These are phyloP conservation scores for Linnemannia exigua DNA, from an alignment of 192 early-diverging fungal genomes.

Conservation along the genomic window DNA sequence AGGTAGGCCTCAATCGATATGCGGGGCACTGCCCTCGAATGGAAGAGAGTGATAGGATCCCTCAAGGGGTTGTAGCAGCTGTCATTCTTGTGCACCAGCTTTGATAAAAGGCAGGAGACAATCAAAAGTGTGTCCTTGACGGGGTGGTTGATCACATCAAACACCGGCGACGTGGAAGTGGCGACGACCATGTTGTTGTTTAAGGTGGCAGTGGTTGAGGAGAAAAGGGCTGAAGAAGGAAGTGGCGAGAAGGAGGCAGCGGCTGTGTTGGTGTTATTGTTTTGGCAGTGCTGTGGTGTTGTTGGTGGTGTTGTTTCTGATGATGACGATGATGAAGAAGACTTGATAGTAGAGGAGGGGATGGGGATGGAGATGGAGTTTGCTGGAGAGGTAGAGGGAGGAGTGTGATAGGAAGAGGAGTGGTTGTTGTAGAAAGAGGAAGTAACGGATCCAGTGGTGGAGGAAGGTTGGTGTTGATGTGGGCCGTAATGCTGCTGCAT, in stretches of 20 bases:
- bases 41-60: conserved; percentile 72
- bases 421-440: not conserved
- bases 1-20: conserved; percentile 78
- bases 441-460: not conserved
- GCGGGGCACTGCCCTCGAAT: conserved; percentile 74
- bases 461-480: not conserved
- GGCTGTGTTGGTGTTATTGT: not conserved
- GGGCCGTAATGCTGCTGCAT: not conserved
- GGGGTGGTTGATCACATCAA: conserved; percentile 62
- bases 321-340: not conserved
- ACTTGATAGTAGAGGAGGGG: not conserved
- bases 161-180: conserved; percentile 3
- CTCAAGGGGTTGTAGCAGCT: conserved; percentile 25
- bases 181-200: conserved; percentile 1
- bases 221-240: not conserved
- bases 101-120: conserved; percentile 61
- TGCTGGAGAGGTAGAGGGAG: conserved; percentile 1
- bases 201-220: not conserved
- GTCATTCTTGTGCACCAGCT: conserved; percentile 62
- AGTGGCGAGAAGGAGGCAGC: not conserved
- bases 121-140: conserved; percentile 60
- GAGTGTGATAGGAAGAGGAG: not conserved
- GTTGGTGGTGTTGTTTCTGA: not conserved
- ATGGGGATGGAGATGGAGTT: not conserved
- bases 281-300: not conserved